A percentile compares a stretch with the other conserved stretches of the same genome.
phyloP scores from a whole-genome alignment of 768 basidiomycete genomes.

The Macrolepiota fuliginosa region DNA sequence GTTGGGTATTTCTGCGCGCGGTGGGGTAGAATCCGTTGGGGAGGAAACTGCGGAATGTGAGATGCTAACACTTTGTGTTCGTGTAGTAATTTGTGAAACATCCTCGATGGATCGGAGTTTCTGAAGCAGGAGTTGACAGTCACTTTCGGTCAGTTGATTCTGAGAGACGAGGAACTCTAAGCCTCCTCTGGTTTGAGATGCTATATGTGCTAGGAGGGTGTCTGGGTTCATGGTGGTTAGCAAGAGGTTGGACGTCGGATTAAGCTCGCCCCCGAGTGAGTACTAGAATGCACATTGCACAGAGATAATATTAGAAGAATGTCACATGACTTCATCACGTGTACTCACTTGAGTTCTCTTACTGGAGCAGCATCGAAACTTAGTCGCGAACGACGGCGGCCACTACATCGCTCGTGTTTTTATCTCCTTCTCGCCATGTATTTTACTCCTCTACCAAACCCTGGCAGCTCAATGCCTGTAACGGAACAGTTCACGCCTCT shows the following conservation, averaged over 20 bases:
- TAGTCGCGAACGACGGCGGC: not conserved
- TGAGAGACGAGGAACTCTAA: slow-evolving; percentile 53
- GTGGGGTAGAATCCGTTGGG: not conserved
- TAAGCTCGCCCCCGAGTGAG: not conserved
- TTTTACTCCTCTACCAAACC: not conserved
- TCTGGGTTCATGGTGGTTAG: not conserved
- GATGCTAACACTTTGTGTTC: not conserved
- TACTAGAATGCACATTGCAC: too few relatives aligned
- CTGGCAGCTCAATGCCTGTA: not conserved
- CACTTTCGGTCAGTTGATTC: slow-evolving; percentile 41
- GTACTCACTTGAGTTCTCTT: not conserved
- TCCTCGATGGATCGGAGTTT: slow-evolving; percentile 30
- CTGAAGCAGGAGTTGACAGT: slow-evolving; percentile 43
- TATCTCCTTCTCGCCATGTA: not conserved
- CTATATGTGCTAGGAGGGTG: slow-evolving; percentile 42
- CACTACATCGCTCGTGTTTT: not conserved
- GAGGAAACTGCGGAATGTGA: not conserved
- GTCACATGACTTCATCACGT: not conserved
- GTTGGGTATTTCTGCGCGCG: not conserved
- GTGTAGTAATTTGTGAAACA: not conserved
- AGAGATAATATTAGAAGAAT: not conserved
- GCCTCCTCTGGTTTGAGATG: slow-evolving; percentile 53
- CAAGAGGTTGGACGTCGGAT: not conserved
- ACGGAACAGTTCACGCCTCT: slow-evolving; percentile 40
- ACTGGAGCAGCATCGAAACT: not conserved